Evolutionary conservation across 179 eudicot genomes (phyloP), one percentile per base, ranked within the genome.

Genomic region (Pouteria campechiana): DNA sequence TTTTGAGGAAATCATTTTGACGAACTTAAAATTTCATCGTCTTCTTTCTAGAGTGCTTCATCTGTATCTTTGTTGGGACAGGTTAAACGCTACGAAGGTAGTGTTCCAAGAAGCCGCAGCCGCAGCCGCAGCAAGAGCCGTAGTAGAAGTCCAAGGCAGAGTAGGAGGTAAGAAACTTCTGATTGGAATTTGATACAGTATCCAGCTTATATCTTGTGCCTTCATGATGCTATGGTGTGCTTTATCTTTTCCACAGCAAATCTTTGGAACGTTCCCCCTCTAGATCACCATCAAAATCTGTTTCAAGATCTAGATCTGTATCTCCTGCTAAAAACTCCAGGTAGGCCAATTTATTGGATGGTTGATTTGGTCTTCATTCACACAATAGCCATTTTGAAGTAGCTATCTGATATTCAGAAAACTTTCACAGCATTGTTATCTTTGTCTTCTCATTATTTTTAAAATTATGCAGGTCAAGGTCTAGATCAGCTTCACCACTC

Each of bases 311-410:
- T 41, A 70, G 84, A 44, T 90, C 96, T 28, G 73, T 75, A 37
- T 64, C 98, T 41, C 98, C 96, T 57, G 75, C 71, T 41, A 86
- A 69, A 60, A 29, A 77, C 3, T 37, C 81, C 44, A 82, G 96
- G 98, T 86, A 69, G n/a, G n/a, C n/a, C n/a, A n/a, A n/a, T n/a
- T n/a, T n/a, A n/a, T n/a, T n/a, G n/a, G n/a, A n/a, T n/a, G n/a
- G n/a, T n/a, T n/a, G n/a, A n/a, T 30, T 19, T 18, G 49, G 32
- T 17, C 2, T 6, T 36, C 34, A 17, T 37, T 25, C 28, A 19
- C 37, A 15, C 32, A 16, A 24, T 50, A 36, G 6, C 12, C 40
- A 10, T n/a, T 16, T 7, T 6, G 3, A 7, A 17, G 16, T 45
- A 31, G 10, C 31, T 19, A 23, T 13, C 5, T 7, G 28, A 29